A percentile compares a stretch with the other conserved stretches of the same genome.
Conservation (phyloP, 1,284 basidiomycete species). For the Inonotus hispidus region DNA sequence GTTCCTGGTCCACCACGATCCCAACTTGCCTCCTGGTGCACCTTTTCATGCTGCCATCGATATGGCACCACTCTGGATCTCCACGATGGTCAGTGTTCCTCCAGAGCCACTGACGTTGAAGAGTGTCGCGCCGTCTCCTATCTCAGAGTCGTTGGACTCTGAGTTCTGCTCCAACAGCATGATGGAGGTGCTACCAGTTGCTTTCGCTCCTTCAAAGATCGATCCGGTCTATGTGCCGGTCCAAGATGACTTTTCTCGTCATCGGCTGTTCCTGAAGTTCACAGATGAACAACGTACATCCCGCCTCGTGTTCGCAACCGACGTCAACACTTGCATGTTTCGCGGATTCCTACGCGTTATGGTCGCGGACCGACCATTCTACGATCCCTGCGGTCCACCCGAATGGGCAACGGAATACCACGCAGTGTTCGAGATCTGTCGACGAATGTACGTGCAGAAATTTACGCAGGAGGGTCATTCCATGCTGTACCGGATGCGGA, state of each 20-base stretch:
- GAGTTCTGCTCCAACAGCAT: background rate
- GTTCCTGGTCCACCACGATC: background rate
- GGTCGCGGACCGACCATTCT: background rate
- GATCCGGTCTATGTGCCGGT: background rate
- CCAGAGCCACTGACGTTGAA: slow-evolving; percentile 27
- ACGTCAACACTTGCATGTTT: background rate
- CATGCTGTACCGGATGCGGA: background rate
- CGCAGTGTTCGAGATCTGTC: background rate
- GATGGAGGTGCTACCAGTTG: background rate
- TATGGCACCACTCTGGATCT: slow-evolving; percentile 19
- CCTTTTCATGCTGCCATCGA: background rate
- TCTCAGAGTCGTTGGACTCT: background rate
- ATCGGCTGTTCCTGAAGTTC: background rate
- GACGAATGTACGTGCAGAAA: background rate
- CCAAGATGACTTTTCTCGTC: background rate
- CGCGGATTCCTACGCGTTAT: background rate
- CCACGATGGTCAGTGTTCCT: slow-evolving; percentile 29
- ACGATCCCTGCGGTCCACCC: slow-evolving; percentile 1
- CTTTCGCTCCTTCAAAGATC: background rate
- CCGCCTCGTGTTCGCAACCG: background rate
- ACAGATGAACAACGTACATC: background rate
- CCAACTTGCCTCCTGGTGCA: background rate
- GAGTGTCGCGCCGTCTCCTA: background rate
- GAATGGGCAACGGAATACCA: background rate
- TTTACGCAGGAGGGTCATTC: background rate